Conservation (phyloP, 1,284 basidiomycete species). For the Phellopilus nigrolimitatus region DNA sequence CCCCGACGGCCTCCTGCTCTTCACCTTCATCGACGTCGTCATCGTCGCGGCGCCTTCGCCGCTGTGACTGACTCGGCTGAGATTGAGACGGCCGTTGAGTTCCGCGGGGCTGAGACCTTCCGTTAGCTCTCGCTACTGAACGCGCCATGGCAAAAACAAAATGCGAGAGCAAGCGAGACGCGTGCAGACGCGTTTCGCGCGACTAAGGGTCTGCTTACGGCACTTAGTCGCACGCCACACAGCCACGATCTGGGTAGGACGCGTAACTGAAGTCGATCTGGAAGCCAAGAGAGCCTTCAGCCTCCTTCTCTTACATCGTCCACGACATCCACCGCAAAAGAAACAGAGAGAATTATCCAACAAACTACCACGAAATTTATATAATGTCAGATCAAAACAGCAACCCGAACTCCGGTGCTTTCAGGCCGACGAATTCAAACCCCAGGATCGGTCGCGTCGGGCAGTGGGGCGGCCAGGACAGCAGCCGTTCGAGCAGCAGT, state of each 20-base stretch:
- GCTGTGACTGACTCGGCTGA: constrained; percentile 11
- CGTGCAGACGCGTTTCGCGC: not conserved
- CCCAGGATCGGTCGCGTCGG: constrained; percentile 20
- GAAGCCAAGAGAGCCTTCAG: too few species aligned
- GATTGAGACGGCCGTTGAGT: constrained; percentile 8
- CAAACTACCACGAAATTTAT: too few species aligned
- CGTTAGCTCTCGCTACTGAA: constrained; percentile 7
- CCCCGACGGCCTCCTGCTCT: constrained; percentile 30
- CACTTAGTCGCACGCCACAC: not conserved
- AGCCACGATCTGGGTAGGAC: not conserved
- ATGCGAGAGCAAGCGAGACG: not conserved
- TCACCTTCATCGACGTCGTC: constrained; percentile 22
- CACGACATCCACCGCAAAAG: not conserved
- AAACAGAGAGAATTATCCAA: not conserved
- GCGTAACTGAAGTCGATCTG: constrained; percentile 8
- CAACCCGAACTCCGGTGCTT: not conserved
- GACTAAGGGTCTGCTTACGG: not conserved
- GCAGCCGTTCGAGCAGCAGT: constrained; percentile 6
- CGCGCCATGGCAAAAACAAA: not conserved
- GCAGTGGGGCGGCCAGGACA: constrained; percentile 14
- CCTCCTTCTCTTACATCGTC: not conserved
- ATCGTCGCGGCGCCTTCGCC: constrained; percentile 11
- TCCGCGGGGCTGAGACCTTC: constrained; percentile 7
- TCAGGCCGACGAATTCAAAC: constrained; percentile 7
- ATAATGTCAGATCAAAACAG: constrained; percentile 13